Conservation (phyloP, 352 stramenopile genomes). For the Thraustochytrium sp. region DNA sequence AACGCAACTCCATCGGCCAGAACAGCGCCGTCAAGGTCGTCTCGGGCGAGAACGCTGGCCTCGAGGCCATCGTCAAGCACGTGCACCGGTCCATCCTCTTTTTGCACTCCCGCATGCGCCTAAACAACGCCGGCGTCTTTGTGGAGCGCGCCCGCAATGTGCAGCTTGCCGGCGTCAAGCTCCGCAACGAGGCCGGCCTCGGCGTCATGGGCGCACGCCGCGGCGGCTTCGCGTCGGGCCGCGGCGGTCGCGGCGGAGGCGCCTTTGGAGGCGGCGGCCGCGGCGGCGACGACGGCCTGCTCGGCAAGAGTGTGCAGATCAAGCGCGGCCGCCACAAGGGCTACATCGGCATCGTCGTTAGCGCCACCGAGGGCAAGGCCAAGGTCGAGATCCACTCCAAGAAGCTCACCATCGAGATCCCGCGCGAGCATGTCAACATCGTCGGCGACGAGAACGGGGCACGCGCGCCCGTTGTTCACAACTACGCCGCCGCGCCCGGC, state of each 20-base stretch:
- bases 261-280: constrained; percentile 8
- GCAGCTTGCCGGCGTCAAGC: constrained; percentile 71
- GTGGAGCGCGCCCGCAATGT: constrained; percentile 71
- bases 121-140: constrained; percentile 67
- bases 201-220: neutral
- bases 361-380: constrained; percentile 76
- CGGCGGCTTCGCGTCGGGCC: constrained; percentile 36
- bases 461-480: constrained; percentile 46
- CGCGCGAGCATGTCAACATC: constrained; percentile 66
- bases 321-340: constrained; percentile 82
- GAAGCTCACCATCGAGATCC: constrained; percentile 73
- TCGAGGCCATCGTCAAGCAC: constrained; percentile 80
- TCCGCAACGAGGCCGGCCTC: constrained; percentile 41
- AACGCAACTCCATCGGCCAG: constrained; percentile 77
- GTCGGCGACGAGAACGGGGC: constrained; percentile 69
- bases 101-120: constrained; percentile 56
- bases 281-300: constrained; percentile 64
- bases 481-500: neutral
- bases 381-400: constrained; percentile 84
- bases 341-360: constrained; percentile 81
- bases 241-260: neutral
- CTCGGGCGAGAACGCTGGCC: constrained; percentile 66
- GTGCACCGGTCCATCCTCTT: constrained; percentile 80
- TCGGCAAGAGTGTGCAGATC: constrained; percentile 80
- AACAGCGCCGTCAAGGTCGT: constrained; percentile 80